phyloP scores from a whole-genome alignment of 2,329 filamentous ascomycete genomes.

The Penicillium sp. region DNA sequence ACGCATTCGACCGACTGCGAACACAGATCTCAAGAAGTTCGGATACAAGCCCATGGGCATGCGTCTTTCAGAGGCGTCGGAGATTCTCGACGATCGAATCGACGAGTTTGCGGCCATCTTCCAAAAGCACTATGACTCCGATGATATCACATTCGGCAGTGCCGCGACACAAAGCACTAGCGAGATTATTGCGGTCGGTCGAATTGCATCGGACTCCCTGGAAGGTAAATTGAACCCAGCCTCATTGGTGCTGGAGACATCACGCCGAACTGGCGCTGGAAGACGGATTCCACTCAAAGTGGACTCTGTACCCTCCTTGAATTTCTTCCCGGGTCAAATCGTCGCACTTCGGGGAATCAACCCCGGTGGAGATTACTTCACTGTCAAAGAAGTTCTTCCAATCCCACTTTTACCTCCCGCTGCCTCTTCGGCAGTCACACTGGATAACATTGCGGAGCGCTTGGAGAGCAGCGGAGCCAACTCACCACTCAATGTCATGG shows the following conservation, averaged over 20 bases:
- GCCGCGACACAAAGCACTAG: slow-evolving; percentile 77
- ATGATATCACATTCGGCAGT: slow-evolving; percentile 78
- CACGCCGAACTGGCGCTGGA: slow-evolving; percentile 74
- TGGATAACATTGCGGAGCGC: slow-evolving; percentile 64
- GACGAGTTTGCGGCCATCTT: slow-evolving; percentile 76
- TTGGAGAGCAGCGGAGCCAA: slow-evolving; percentile 59
- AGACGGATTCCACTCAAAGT: slow-evolving; percentile 74
- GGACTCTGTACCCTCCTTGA: slow-evolving; percentile 60
- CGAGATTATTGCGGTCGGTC: slow-evolving; percentile 82
- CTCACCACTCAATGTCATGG: slow-evolving; percentile 66
- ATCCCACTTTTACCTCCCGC: slow-evolving; percentile 69
- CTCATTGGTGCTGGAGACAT: slow-evolving; percentile 83
- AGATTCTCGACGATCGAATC: slow-evolving; percentile 91
- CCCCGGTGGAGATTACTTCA: slow-evolving; percentile 75
- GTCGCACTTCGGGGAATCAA: slow-evolving; percentile 84
- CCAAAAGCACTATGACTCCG: slow-evolving; percentile 66
- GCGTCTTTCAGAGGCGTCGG: slow-evolving; percentile 87
- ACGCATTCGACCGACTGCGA: slow-evolving; percentile 76
- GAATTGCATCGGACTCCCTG: slow-evolving; percentile 79
- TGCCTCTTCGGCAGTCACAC: slow-evolving; percentile 59
- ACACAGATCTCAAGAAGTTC: slow-evolving; percentile 85
- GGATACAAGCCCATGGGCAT: slow-evolving; percentile 89
- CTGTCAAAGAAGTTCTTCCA: slow-evolving; percentile 68
- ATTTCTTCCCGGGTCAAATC: slow-evolving; percentile 92
- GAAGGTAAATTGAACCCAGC: slow-evolving; percentile 81